These are phyloP conservation scores for Penicillium lividum DNA, from an alignment of 495 filamentous ascomycete species.

Conservation along the genomic window DNA sequence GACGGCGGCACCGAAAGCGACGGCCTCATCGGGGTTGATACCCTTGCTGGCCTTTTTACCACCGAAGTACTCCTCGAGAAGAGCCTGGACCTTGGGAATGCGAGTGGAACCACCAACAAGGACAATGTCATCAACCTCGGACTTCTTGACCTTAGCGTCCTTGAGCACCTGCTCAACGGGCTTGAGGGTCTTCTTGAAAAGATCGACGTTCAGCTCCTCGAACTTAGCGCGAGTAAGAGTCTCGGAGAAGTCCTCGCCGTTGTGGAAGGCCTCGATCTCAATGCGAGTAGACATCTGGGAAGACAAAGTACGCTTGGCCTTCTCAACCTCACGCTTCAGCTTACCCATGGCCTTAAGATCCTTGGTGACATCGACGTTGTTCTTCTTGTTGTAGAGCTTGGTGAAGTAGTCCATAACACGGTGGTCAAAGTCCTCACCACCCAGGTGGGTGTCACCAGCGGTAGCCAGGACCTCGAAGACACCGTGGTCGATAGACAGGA, in stretches of 20 bases:
- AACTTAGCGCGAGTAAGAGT: constrained; percentile 98
- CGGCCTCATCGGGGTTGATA: constrained; percentile 99
- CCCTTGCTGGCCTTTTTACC: constrained; percentile 99
- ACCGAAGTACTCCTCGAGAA: constrained; percentile 98
- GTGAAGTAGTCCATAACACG: constrained; percentile 95
- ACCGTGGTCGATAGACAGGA: constrained; percentile 94
- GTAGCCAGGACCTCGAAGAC: constrained; percentile 98
- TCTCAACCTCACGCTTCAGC: constrained; percentile 99
- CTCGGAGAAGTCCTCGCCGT: constrained; percentile 98
- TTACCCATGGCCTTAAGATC: constrained; percentile 99
- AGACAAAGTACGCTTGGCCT: constrained; percentile 98
- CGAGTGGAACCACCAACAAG: constrained; percentile 96
- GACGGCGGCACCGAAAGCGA: constrained; percentile 98
- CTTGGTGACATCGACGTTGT: constrained; percentile 87
- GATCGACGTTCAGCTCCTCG: constrained; percentile 96
- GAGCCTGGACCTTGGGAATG: constrained; percentile 97
- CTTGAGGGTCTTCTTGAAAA: constrained; percentile 99
- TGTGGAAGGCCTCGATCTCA: constrained; percentile 97
- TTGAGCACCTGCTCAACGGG: constrained; percentile 97
- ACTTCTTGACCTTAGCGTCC: constrained; percentile 89
- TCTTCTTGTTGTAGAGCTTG: constrained; percentile 99
- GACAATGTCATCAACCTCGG: constrained; percentile 83
- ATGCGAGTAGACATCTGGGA: constrained; percentile 98
- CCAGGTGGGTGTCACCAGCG: constrained; percentile 98
- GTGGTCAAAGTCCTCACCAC: constrained; percentile 99